Percentiles rank a stretch among this genome's conserved stretches.
phyloP scores from a whole-genome alignment of 1,284 basidiomycete species.

The Malassezia psittaci region DNA sequence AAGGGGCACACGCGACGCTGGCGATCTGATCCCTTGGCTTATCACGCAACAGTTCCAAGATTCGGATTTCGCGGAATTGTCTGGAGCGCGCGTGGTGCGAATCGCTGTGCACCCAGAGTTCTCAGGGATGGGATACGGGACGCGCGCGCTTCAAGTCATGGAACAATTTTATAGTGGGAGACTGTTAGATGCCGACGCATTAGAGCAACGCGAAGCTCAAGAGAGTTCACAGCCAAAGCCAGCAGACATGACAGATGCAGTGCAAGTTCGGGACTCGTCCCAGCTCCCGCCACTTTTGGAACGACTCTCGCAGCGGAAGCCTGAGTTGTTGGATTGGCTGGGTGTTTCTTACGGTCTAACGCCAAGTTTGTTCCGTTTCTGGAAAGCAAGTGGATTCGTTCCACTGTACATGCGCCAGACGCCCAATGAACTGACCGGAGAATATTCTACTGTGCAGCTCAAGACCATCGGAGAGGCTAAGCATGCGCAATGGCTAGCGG shows the following conservation, averaged over 20 bases:
- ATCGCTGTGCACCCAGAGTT: conserved; percentile 98
- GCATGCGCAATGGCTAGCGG: conserved; percentile 64
- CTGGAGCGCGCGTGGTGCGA: conserved; percentile 80
- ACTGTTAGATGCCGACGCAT: conserved; percentile 62
- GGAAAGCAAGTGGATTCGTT: conserved; percentile 84
- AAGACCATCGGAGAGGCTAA: conserved; percentile 49
- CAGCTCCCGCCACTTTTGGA: conserved; percentile 89
- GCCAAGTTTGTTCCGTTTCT: conserved; percentile 79
- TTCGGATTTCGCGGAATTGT: conserved; percentile 75
- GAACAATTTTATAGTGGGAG: conserved; percentile 81
- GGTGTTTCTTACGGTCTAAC: conserved; percentile 95
- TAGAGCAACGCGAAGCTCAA: conserved; percentile 8
- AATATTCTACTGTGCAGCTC: conserved; percentile 91
- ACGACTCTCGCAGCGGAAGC: conserved; percentile 76
- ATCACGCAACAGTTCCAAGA: conserved; percentile 95
- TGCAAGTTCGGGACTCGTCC: conserved; percentile 62
- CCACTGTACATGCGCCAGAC: conserved; percentile 91
- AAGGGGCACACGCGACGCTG: conserved; percentile 69
- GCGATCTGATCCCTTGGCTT: conserved; percentile 97
- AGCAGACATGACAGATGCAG: conserved; percentile 12
- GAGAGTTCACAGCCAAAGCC: neutral
- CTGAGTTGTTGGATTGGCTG: conserved; percentile 83
- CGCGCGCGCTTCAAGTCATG: conserved; percentile 74
- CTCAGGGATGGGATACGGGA: conserved; percentile 84
- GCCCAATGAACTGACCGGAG: conserved; percentile 86